phyloP scores from a whole-genome alignment of 257 asterid genomes.

The Perilla frutescens region DNA sequence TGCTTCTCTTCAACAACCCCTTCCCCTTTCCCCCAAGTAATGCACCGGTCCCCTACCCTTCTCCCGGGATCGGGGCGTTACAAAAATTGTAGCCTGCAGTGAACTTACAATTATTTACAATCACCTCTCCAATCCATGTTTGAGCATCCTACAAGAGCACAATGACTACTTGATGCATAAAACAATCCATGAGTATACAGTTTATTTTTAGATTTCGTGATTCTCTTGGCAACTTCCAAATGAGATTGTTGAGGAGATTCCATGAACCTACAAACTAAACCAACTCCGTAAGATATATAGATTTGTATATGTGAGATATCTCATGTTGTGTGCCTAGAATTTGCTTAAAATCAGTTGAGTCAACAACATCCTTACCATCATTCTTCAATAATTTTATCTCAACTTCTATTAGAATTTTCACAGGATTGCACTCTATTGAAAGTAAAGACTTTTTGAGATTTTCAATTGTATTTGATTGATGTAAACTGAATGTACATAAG shows the following conservation, averaged over 20 bases:
- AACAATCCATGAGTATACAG: too few species aligned
- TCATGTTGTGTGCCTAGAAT: conserved; percentile 25
- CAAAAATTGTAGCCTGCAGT: conserved; percentile 29
- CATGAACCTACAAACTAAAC: conserved; percentile 25
- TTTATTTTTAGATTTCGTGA: not conserved
- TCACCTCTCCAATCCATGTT: conserved; percentile 34
- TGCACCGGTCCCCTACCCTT: too few species aligned
- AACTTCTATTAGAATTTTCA: conserved; percentile 21
- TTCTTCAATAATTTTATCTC: conserved; percentile 24
- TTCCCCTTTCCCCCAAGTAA: too few species aligned
- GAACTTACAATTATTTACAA: conserved; percentile 13
- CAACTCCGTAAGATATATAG: conserved; percentile 18
- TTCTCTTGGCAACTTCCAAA: conserved; percentile 27
- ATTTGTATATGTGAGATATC: conserved; percentile 38
- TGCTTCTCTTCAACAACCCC: too few species aligned
- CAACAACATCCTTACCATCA: not conserved
- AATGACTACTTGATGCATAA: too few species aligned
- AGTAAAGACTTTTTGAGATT: too few species aligned
- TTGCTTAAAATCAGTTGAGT: conserved; percentile 23
- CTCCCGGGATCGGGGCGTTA: too few species aligned
- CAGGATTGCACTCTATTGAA: conserved; percentile 22
- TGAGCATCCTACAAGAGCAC: conserved; percentile 21
- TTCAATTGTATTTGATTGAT: too few species aligned
- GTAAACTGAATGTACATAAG: too few species aligned
- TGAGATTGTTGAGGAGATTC: conserved; percentile 37